These are phyloP conservation scores for Mixia osmundae DNA, from an alignment of 1,284 basidiomycete genomes.

Conservation along the genomic window DNA sequence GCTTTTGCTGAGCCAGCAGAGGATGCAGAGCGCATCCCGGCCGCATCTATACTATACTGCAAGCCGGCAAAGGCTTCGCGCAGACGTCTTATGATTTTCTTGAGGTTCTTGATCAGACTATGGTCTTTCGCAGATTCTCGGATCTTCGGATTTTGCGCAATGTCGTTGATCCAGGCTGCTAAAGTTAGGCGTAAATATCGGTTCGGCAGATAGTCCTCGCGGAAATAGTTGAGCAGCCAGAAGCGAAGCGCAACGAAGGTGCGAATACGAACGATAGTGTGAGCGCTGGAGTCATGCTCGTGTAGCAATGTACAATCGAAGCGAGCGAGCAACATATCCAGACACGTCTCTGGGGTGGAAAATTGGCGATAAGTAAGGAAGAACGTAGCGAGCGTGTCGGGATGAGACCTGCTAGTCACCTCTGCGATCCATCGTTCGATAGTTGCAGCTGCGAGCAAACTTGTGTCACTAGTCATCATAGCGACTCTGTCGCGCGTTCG, in stretches of 20 bases:
- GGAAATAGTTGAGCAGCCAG: conserved; percentile 67
- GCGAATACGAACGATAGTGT: conserved; percentile 52
- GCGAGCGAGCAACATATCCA: conserved; percentile 49
- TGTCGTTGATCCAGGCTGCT: conserved; percentile 51
- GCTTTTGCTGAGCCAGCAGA: too few relatives aligned
- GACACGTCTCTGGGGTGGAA: conserved; percentile 45
- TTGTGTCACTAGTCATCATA: too few relatives aligned
- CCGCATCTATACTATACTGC: too few relatives aligned
- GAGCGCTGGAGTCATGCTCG: conserved; percentile 27
- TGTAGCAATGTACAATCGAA: conserved; percentile 53
- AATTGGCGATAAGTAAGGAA: conserved; percentile 70
- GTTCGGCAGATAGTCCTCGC: conserved; percentile 60
- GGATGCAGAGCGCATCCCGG: too few relatives aligned
- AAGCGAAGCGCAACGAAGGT: conserved; percentile 66
- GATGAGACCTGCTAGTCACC: conserved; percentile 53
- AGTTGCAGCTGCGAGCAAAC: too few relatives aligned
- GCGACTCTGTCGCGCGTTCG: too few relatives aligned
- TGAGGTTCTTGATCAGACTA: conserved; percentile 51
- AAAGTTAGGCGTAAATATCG: conserved; percentile 43
- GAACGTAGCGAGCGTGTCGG: conserved; percentile 51
- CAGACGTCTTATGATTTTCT: conserved; percentile 35
- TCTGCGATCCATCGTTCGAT: conserved; percentile 78
- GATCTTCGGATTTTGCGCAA: conserved; percentile 41
- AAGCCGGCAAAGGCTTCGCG: conserved; percentile 6
- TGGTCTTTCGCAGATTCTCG: conserved; percentile 37